phyloP scores from a whole-genome alignment of 1,139 yeast species.

The Candida albicans region DNA sequence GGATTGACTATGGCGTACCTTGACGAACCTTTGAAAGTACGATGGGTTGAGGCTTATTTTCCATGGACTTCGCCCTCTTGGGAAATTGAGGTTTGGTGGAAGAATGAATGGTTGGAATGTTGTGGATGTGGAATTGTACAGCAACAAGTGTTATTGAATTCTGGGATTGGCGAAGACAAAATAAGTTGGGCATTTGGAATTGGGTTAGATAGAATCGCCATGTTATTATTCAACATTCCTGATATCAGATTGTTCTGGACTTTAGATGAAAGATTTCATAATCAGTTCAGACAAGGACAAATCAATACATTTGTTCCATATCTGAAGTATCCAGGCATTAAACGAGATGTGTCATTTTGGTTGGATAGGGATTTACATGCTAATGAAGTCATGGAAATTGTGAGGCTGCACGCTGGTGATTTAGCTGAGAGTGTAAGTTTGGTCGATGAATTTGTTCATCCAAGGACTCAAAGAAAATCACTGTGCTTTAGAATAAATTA shows the following conservation, averaged over 20 bases:
- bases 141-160: constrained; percentile 70
- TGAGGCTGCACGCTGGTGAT: constrained; percentile 82
- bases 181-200: constrained; percentile 97
- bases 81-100: constrained; percentile 99
- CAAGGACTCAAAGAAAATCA: constrained; percentile 72
- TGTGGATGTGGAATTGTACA: constrained; percentile 95
- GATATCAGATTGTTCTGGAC: constrained; percentile 96
- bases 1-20: constrained; percentile 64
- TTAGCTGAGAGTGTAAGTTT: constrained; percentile 81
- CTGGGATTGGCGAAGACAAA: constrained; percentile 66
- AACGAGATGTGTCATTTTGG: constrained; percentile 93
- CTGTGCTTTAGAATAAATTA: constrained; percentile 89
- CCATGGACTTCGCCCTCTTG: constrained; percentile 99
- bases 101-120: constrained; percentile 96
- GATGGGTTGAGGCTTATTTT: constrained; percentile 96
- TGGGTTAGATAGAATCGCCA: constrained; percentile 93
- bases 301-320: constrained; percentile 82
- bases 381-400: constrained; percentile 93
- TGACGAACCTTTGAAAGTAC: constrained; percentile 74
- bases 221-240: constrained; percentile 92
- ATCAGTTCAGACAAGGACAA: constrained; percentile 65
- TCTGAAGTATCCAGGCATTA: constrained; percentile 86
- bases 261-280: constrained; percentile 68
- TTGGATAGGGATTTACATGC: constrained; percentile 58
- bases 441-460: constrained; percentile 82